Base-by-base conservation (phyloP, 345 rosid species). In the Heritiera littoralis region DNA sequence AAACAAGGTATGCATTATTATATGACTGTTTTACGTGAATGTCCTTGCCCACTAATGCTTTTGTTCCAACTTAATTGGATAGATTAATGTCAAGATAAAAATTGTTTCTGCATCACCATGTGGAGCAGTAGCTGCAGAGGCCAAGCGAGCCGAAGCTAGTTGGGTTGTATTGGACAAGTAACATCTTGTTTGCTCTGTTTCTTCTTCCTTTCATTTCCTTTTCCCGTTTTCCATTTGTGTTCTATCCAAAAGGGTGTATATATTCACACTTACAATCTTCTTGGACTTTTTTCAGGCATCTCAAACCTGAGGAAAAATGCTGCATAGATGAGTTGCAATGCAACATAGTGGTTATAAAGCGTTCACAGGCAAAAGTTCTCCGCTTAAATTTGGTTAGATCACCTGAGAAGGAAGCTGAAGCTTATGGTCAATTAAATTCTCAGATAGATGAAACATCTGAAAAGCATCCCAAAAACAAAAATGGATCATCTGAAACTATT, bases 141-240 rank as follows among this genome's bases (percentile, higher is more conserved):
- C 98, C 64, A 97, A 88, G 88, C 90, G 69, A 80, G 83, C 83
- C 0, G 87, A 85, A 79, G 98, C 94, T 32, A 92, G 87, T 80
- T 97, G 99, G 99, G 98, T 97, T 65, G 94, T 97, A 28, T 78
- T 97, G 46, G 99, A 97, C 90, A 97, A 93, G 99, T 97, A 89
- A 88, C 68, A n/a, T 48, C 74, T 78, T n/a, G 5, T 61, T 66
- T 65, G 9, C 75, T 9, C 30, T 65, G 28, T 73, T 80, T 45
- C 55, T 13, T 15, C 58, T 54, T 15, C n/a, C 58, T 54, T 14
- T 54, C n/a, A 10, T 9, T 66, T 72, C 2, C 9, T 68, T 66
- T 15, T 32, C 4, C 41, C 28, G 18, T 3, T 58, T 5, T 43
- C 3, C 30, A 38, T 41, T 68, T 13, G 38, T 60, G 64, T 52